Conservation (phyloP, 2,329 filamentous ascomycete genomes). For the Phialophora verrucosa region DNA sequence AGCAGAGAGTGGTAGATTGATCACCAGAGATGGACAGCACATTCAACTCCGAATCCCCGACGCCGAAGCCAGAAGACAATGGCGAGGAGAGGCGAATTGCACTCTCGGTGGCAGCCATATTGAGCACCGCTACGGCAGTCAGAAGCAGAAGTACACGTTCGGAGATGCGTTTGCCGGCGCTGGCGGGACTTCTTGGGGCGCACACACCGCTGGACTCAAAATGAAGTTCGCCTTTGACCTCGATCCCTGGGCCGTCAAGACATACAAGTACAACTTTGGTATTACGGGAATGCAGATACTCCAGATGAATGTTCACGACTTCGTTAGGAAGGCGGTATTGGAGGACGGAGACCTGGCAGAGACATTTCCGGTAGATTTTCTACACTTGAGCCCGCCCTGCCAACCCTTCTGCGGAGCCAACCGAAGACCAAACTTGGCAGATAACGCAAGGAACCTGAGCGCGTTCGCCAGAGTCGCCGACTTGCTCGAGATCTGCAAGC, state of each 20-base stretch:
- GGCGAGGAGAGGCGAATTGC: constrained; percentile 18
- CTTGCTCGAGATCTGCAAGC: constrained; percentile 64
- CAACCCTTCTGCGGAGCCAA: constrained; percentile 77
- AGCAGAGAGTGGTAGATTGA: not conserved
- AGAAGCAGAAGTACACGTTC: constrained; percentile 61
- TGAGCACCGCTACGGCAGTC: not conserved
- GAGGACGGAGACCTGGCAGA: not conserved
- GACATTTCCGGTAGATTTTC: constrained; percentile 62
- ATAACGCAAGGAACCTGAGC: constrained; percentile 72
- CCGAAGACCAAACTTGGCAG: constrained; percentile 58
- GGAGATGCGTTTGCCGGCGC: constrained; percentile 76
- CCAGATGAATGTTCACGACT: constrained; percentile 53
- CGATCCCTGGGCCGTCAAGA: constrained; percentile 60
- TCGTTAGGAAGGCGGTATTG: constrained; percentile 43
- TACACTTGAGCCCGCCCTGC: constrained; percentile 79
- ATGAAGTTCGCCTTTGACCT: constrained; percentile 70
- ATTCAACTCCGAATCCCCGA: constrained; percentile 7
- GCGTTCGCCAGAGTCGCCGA: constrained; percentile 56
- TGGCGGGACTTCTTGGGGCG: constrained; percentile 72
- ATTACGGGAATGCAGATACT: constrained; percentile 3
- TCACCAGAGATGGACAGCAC: not conserved
- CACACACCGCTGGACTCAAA: constrained; percentile 62
- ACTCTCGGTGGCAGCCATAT: constrained; percentile 3
- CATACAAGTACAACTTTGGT: constrained; percentile 65
- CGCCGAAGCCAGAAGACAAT: constrained; percentile 4